Evolutionary conservation across 1,284 basidiomycete genomes (phyloP).

Genomic region (Irpex sp.): DNA sequence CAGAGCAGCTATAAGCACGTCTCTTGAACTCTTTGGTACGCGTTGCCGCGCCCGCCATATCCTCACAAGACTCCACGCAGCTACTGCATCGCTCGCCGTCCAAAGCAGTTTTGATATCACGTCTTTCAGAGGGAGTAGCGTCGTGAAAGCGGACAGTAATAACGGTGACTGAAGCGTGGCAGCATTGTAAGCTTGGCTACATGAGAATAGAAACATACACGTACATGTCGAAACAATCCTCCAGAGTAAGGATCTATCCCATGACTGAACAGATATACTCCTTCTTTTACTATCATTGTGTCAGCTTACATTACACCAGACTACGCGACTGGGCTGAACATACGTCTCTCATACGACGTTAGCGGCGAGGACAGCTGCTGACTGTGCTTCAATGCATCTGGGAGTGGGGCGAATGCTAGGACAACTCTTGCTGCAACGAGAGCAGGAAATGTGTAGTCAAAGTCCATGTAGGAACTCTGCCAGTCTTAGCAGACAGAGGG

Average conservation of each 20-base stretch:
- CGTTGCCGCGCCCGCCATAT: slow-evolving; percentile 63
- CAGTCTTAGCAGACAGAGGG: background rate
- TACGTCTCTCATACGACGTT: slow-evolving; percentile 62
- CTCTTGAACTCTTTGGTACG: slow-evolving; percentile 38
- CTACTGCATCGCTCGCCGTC: slow-evolving; percentile 62
- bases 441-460: slow-evolving; percentile 26
- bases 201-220: slow-evolving; percentile 18
- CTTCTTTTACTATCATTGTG: slow-evolving; percentile 71
- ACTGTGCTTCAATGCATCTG: slow-evolving; percentile 46
- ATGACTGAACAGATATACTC: slow-evolving; percentile 70
- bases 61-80: slow-evolving; percentile 59
- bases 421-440: slow-evolving; percentile 42
- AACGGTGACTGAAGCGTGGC: slow-evolving; percentile 63
- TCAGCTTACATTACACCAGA: background rate
- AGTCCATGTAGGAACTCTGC: slow-evolving; percentile 16
- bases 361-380: slow-evolving; percentile 80
- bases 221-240: slow-evolving; percentile 79
- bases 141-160: slow-evolving; percentile 72
- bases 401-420: slow-evolving; percentile 43
- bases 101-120: slow-evolving; percentile 56
- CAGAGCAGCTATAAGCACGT: slow-evolving; percentile 56
- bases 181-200: slow-evolving; percentile 9
- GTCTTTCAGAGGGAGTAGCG: slow-evolving; percentile 49
- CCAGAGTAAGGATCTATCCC: slow-evolving; percentile 82
- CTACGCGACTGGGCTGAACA: slow-evolving; percentile 15